Evolutionary conservation across 2,329 filamentous ascomycete genomes (phyloP).

Genomic region (Aspergillus sp.): DNA sequence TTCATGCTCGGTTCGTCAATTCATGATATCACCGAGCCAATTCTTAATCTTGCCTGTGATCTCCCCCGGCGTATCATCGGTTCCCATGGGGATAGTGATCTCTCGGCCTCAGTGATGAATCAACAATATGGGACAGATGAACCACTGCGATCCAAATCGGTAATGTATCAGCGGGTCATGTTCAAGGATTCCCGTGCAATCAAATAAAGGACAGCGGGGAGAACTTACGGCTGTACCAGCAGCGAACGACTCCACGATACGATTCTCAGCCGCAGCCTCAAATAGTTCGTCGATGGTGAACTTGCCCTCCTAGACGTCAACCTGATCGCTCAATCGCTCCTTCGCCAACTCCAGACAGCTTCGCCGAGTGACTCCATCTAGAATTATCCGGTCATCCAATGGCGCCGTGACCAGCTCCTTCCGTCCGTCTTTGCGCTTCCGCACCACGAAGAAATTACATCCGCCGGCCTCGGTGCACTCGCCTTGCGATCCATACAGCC

Average conservation of each 20-base stretch:
- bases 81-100: conserved; percentile 3
- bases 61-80: conserved; percentile 2
- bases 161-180: too few relatives aligned
- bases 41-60: conserved; percentile 9
- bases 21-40: conserved; percentile 16
- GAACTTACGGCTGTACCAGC: conserved; percentile 66
- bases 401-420: conserved; percentile 75
- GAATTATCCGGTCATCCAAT: conserved; percentile 73
- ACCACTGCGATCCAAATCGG: conserved; percentile 2
- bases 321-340: conserved; percentile 56
- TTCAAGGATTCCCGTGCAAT: too few relatives aligned
- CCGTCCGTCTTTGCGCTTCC: conserved; percentile 53
- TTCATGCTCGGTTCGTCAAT: conserved; percentile 7
- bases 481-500: conserved; percentile 69
- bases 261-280: conserved; percentile 67
- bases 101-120: conserved; percentile 6
- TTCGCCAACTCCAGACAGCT: conserved; percentile 70
- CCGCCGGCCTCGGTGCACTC: conserved; percentile 85
- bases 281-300: conserved; percentile 75
- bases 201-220: too few relatives aligned
- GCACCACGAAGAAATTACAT: conserved; percentile 83
- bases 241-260: conserved; percentile 76
- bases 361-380: conserved; percentile 77
- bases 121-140: conserved; percentile 7
- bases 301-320: conserved; percentile 75